Evolutionary conservation across 2,329 filamentous ascomycete species (phyloP).

Genomic region (Talaromyces verruculosus): DNA sequence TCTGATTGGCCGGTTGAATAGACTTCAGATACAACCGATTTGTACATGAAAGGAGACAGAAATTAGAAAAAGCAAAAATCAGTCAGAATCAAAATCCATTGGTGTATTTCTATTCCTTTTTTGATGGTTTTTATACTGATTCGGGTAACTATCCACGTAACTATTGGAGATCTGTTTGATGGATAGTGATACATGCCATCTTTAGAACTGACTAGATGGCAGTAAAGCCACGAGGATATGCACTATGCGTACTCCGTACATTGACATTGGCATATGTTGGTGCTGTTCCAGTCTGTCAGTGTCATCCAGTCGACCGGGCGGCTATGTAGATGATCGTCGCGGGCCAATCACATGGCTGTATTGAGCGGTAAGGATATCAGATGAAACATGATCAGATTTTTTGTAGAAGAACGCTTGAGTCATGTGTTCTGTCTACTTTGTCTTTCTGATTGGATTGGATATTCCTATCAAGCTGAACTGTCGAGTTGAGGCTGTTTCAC

Average conservation of each 20-base stretch:
- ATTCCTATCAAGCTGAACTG: background rate
- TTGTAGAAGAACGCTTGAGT: background rate
- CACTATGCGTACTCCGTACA: conserved; percentile 14
- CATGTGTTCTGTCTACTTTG: background rate
- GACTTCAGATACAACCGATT: background rate
- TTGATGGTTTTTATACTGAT: background rate
- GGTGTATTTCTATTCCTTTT: background rate
- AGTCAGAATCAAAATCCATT: background rate
- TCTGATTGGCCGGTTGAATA: background rate
- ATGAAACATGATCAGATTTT: conserved; percentile 2
- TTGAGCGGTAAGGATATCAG: conserved; percentile 2
- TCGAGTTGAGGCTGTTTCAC: conserved; percentile 8
- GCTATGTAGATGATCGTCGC: background rate
- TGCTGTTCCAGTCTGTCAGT: conserved; percentile 10
- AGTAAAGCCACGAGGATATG: conserved; percentile 17
- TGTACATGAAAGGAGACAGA: background rate
- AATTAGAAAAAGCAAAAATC: background rate
- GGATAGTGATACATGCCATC: conserved; percentile 2
- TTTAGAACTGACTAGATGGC: conserved; percentile 20
- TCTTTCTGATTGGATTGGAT: background rate
- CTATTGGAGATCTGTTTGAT: background rate
- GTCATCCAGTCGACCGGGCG: background rate
- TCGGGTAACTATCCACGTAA: background rate
- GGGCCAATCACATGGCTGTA: conserved; percentile 3
- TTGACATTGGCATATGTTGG: conserved; percentile 12